phyloP scores from a whole-genome alignment of 148 eudicot genomes.

The Fallopia convolvulus region DNA sequence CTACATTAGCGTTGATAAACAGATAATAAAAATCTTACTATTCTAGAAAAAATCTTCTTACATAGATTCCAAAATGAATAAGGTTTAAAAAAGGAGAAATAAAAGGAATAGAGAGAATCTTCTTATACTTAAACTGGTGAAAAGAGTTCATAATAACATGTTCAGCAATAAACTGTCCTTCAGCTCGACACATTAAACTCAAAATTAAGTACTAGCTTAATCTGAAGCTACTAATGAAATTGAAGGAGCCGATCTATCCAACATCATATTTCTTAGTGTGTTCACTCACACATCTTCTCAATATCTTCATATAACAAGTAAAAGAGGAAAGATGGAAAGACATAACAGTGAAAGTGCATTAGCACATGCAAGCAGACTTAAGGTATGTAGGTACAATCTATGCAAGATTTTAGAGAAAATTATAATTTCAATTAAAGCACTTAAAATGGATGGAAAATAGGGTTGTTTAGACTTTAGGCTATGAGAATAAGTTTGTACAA shows the following conservation, averaged over 20 bases:
- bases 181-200: conserved; percentile 96
- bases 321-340: background rate
- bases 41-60: background rate
- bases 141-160: conserved; percentile 92
- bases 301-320: background rate
- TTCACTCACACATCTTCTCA: conserved; percentile 21
- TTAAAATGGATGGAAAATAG: background rate
- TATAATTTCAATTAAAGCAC: background rate
- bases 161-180: conserved; percentile 96
- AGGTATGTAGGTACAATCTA: background rate
- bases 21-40: background rate
- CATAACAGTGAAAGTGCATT: background rate
- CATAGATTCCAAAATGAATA: background rate
- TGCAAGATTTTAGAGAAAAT: background rate
- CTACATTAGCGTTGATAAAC: background rate
- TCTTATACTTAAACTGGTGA: conserved; percentile 94
- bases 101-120: conserved; percentile 38
- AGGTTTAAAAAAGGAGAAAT: background rate
- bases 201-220: conserved; percentile 91
- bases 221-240: conserved; percentile 82
- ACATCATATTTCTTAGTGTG: conserved; percentile 77
- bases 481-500: too few relatives aligned
- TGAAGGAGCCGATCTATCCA: conserved; percentile 88
- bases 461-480: too few relatives aligned
- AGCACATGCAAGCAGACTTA: background rate